Evolutionary conservation across 2,329 filamentous ascomycete genomes (phyloP).

Genomic region (Coniella lustricola): DNA sequence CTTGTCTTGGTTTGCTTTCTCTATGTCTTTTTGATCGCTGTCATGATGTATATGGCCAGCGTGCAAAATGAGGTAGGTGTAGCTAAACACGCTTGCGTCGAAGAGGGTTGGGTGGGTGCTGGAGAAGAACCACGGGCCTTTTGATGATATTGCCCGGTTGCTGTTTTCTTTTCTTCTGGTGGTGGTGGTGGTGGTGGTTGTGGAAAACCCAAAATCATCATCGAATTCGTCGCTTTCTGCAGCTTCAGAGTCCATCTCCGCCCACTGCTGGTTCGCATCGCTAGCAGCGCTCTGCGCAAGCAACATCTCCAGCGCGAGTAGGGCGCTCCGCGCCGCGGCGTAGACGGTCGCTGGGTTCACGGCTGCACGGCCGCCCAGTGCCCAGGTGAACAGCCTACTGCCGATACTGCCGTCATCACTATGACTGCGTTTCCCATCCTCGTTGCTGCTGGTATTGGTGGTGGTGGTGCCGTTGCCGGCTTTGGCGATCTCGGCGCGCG

Average conservation of each 20-base stretch:
- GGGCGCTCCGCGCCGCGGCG: conserved; percentile 35
- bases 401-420: conserved; percentile 10
- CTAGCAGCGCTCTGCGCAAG: conserved; percentile 19
- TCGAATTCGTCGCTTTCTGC: no score
- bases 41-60: no score
- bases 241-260: no score
- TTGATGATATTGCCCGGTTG: no score
- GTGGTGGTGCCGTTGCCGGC: conserved; percentile 32
- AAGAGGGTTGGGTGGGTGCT: conserved; percentile 59
- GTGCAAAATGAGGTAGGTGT: conserved; percentile 72
- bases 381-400: conserved; percentile 3
- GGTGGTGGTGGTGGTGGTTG: no score
- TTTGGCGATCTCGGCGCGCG: conserved; percentile 66
- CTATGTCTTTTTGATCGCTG: no score
- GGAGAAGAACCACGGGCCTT: conserved; percentile 42
- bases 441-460: not conserved
- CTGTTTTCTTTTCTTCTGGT: no score
- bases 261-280: no score
- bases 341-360: conserved; percentile 33
- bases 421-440: no score
- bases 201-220: no score
- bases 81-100: conserved; percentile 85
- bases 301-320: conserved; percentile 38
- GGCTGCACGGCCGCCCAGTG: conserved; percentile 28
- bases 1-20: no score